Base-by-base conservation (phyloP, 1,284 basidiomycete species). In the Mycena sp. region DNA sequence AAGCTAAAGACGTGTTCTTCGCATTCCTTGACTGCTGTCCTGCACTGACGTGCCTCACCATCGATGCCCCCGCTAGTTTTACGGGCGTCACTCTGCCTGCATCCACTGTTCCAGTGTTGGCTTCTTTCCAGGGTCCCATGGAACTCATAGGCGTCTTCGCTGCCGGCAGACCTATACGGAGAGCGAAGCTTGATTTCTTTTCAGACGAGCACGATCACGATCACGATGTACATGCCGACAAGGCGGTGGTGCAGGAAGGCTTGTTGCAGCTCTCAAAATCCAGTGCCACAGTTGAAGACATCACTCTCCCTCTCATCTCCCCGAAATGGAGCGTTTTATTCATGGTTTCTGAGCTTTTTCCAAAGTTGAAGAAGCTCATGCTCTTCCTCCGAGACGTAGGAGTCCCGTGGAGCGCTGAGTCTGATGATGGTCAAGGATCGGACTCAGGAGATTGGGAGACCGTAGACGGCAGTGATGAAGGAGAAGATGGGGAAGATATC, bases 11-110 rank as follows among this genome's bases (percentile, higher is more conserved):
- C 28, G 14, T 53, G 1, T 63, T 63, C 23, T 63, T 51, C 44
- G n/a, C 30, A 17, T 63, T 57, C 55, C 49, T 63, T 11, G 54
- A 58, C 12, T 57, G 35, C 10, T 63, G 54, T 32, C 61, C 61
- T 1, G 43, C 32, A 35, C 50, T 63, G 10, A 29, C 25, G 32
- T 37, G 19, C 49, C 43, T 63, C 43, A 19, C 40, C 2, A 7
- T 63, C 28, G 23, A 46, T 4, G 49, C 41, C 26, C 61, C 61
- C 9, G 11, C 38, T 14, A 17, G 19, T 21, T 63, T 58, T 30
- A 49, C 35, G 25, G 61, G 17, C 14, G 44, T 58, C 16, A 37
- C 43, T 26, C 35, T 63, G 1, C 61, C 61, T 21, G 54, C 37
- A 21, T 57, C 61, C 2, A 30, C 61, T 14, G 43, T 53, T 26